phyloP scores from a whole-genome alignment of 768 basidiomycete genomes.

The Lactarius akahatsu region DNA sequence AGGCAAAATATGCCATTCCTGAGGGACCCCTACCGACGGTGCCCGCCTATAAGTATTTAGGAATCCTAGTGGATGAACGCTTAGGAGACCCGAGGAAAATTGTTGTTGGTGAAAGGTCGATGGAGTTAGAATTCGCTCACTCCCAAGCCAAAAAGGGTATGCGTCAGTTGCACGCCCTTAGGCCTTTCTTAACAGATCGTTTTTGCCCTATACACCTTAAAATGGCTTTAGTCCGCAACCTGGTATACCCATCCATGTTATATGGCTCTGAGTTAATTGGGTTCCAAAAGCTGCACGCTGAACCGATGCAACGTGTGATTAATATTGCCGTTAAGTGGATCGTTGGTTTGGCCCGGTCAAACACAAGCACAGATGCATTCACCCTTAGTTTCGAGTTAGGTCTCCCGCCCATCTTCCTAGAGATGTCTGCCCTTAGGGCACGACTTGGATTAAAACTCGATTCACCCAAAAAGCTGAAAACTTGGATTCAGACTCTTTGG shows the following conservation, averaged over 20 bases:
- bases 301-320: not conserved
- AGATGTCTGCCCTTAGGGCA: not conserved
- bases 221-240: not conserved
- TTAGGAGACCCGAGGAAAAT: not conserved
- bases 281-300: not conserved
- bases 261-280: not conserved
- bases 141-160: not conserved
- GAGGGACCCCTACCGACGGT: not conserved
- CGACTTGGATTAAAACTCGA: not conserved
- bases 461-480: not conserved
- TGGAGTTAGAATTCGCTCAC: not conserved
- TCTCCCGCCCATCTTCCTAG: not conserved
- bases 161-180: not conserved
- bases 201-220: not conserved
- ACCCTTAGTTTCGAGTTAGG: not conserved
- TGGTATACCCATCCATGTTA: not conserved
- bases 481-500: not conserved
- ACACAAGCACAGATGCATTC: not conserved
- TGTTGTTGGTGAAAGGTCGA: not conserved
- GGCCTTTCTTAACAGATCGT: not conserved
- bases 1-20: not conserved
- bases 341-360: not conserved
- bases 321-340: not conserved
- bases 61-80: conserved; percentile 35
- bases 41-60: conserved; percentile 38